A percentile compares a stretch with the other conserved stretches of the same genome.
Evolutionary conservation across 1,139 yeast species (phyloP).

Genomic region (Geotrichum europaeum): DNA sequence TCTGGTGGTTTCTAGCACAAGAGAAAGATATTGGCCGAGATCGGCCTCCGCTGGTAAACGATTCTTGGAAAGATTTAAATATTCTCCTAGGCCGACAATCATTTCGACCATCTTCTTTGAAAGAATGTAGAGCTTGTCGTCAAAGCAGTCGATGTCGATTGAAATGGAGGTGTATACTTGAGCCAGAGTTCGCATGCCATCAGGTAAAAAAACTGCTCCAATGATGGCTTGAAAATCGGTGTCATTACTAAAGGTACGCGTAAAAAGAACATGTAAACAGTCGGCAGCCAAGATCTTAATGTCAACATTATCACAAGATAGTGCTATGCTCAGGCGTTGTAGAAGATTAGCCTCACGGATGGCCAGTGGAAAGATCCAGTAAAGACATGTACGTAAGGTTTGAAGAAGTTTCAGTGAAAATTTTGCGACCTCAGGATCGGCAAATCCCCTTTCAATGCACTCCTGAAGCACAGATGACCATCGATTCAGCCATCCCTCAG

Average conservation of each 20-base stretch:
- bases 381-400: slow-evolving; percentile 81
- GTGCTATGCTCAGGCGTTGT: slow-evolving; percentile 56
- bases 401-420: slow-evolving; percentile 67
- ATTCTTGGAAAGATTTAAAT: slow-evolving; percentile 43
- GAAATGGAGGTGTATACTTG: slow-evolving; percentile 58
- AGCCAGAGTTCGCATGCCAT: slow-evolving; percentile 62
- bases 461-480: slow-evolving; percentile 67
- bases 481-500: slow-evolving; percentile 79
- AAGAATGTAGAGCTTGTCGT: slow-evolving; percentile 71
- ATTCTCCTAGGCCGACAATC: slow-evolving; percentile 84
- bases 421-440: slow-evolving; percentile 36
- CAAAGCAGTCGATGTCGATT: slow-evolving; percentile 69
- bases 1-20: slow-evolving; percentile 73
- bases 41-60: slow-evolving; percentile 47
- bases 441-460: slow-evolving; percentile 26
- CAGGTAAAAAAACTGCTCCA: slow-evolving; percentile 67
- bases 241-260: slow-evolving; percentile 63
- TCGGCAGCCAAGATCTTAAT: slow-evolving; percentile 83
- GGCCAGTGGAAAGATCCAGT: slow-evolving; percentile 81
- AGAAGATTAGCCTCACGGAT: slow-evolving; percentile 63
- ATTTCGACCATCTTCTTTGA: slow-evolving; percentile 88
- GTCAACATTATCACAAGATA: slow-evolving; percentile 54
- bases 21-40: slow-evolving; percentile 55
- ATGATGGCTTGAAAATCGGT: slow-evolving; percentile 76
- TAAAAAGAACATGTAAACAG: slow-evolving; percentile 81